Evolutionary conservation across 352 stramenopile genomes (phyloP).

Genomic region (Phytophthora constricta): DNA sequence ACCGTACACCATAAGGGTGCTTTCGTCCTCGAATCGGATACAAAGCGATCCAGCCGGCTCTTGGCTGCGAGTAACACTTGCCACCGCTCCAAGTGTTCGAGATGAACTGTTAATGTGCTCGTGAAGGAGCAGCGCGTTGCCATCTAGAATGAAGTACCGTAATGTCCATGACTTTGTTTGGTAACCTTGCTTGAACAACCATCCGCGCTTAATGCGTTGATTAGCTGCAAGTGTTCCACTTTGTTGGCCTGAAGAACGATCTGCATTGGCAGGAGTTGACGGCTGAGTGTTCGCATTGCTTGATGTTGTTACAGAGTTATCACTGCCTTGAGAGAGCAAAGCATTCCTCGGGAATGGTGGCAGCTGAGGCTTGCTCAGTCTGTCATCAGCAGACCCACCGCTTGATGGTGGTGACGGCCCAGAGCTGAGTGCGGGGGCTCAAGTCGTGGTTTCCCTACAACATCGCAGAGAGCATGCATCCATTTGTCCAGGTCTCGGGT

Average conservation of each 20-base stretch:
- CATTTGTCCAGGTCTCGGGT: slow-evolving; percentile 56
- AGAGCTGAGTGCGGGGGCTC: background rate
- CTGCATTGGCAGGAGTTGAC: slow-evolving; percentile 12
- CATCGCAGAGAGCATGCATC: slow-evolving; percentile 57
- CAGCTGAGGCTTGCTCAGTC: slow-evolving; percentile 24
- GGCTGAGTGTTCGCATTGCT: slow-evolving; percentile 10
- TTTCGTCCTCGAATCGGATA: slow-evolving; percentile 57
- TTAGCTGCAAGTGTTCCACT: background rate
- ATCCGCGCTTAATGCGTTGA: slow-evolving; percentile 50
- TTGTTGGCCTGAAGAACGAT: slow-evolving; percentile 19
- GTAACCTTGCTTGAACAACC: slow-evolving; percentile 65
- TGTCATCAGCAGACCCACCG: slow-evolving; percentile 4
- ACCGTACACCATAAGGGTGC: slow-evolving; percentile 51
- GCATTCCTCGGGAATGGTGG: slow-evolving; percentile 35
- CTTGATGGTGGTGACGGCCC: slow-evolving; percentile 9
- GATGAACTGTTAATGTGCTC: slow-evolving; percentile 50
- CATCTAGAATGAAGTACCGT: slow-evolving; percentile 72
- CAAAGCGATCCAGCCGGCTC: slow-evolving; percentile 43
- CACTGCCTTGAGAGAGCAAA: slow-evolving; percentile 9
- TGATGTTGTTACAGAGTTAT: slow-evolving; percentile 6
- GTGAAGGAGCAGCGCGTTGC: slow-evolving; percentile 57
- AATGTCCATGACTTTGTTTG: slow-evolving; percentile 62
- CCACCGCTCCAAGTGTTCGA: slow-evolving; percentile 52
- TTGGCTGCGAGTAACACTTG: slow-evolving; percentile 47
- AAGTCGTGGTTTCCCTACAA: slow-evolving; percentile 40